These are phyloP conservation scores for Diaporthe vexans DNA, from an alignment of 2,329 filamentous ascomycete species.

Conservation along the genomic window DNA sequence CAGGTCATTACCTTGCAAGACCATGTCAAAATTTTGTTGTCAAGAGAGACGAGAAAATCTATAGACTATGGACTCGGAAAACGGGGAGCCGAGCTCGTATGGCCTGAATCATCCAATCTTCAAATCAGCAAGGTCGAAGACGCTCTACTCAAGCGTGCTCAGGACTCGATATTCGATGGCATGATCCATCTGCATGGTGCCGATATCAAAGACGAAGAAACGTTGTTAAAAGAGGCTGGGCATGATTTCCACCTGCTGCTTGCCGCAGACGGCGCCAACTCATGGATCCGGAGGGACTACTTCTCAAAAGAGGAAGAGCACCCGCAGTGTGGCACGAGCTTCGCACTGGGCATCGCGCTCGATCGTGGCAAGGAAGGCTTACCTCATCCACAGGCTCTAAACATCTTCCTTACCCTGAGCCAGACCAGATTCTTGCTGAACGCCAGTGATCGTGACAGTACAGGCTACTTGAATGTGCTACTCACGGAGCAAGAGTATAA, in stretches of 20 bases:
- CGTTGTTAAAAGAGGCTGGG: neutral
- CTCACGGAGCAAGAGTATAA: constrained; percentile 54
- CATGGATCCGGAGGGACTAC: constrained; percentile 52
- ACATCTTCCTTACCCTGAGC: constrained; percentile 54
- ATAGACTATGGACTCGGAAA: constrained; percentile 47
- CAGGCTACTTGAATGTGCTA: constrained; percentile 55
- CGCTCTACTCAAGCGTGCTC: constrained; percentile 52
- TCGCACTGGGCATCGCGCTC: constrained; percentile 53
- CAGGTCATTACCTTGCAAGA: constrained; percentile 55
- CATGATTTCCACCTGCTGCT: constrained; percentile 53
- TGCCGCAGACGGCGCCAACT: constrained; percentile 53
- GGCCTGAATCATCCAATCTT: constrained; percentile 54
- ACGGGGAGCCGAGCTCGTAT: constrained; percentile 52
- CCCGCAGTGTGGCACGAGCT: constrained; percentile 52
- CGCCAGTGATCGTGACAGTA: constrained; percentile 52
- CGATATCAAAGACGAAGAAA: neutral
- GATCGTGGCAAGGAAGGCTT: constrained; percentile 50
- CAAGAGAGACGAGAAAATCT: constrained; percentile 44
- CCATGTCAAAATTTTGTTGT: constrained; percentile 51
- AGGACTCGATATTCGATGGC: constrained; percentile 49
- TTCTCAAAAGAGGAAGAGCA: constrained; percentile 53
- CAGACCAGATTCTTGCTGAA: constrained; percentile 55
- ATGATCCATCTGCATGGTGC: constrained; percentile 51
- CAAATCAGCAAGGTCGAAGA: constrained; percentile 57
- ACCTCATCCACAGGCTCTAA: constrained; percentile 53